Base-by-base conservation (phyloP, 306 rosid genomes). In the Aeschynomene evenia region DNA sequence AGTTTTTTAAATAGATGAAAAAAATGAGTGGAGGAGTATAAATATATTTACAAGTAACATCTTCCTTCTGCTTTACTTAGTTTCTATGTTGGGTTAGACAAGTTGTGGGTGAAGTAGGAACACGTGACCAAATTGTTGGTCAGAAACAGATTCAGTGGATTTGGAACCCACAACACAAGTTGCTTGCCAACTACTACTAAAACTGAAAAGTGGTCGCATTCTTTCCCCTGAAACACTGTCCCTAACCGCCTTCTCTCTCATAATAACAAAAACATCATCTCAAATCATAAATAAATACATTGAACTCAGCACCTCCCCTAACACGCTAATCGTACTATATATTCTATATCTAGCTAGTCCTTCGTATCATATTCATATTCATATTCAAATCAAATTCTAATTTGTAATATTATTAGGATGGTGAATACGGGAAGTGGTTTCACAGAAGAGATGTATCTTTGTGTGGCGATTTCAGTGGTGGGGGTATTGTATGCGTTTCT, bases 401-500 rank as follows among this genome's bases (percentile, higher is more conserved):
- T 4, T 4, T 6, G 5, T 28, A 28, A 28, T 4, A n/a, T n/a
- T n/a, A n/a, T 37, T 12, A 40, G 4, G 0, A 45, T 15, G 18
- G 1, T 37, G 61, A 19, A 9, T 28, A 13, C 8, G 9, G 10
- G 19, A 51, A 21, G 29, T 72, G 16, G 29, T 72, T 60, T 60
- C 70, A 34, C 70, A 1, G 31, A 61, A 61, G 15, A 61, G 10
- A 7, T 50, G 9, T 76, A 20, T 12, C 68, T 79, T 11, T 73
- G 39, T 36, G 16, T 79, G 1, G 79, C 83, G 24, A 68, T 80
- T 70, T 80, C 69, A 55, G 7, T 54, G 0, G 2, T 79, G 52
- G 13, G 53, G 33, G 4, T 63, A 34, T 22, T 73, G 26, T 79
- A 74, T 63, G 52, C 46, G 9, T 36, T 61, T 54, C 77, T 79